Conservation (phyloP, 2,329 filamentous ascomycete species). For the Diaporthe humulicola region DNA sequence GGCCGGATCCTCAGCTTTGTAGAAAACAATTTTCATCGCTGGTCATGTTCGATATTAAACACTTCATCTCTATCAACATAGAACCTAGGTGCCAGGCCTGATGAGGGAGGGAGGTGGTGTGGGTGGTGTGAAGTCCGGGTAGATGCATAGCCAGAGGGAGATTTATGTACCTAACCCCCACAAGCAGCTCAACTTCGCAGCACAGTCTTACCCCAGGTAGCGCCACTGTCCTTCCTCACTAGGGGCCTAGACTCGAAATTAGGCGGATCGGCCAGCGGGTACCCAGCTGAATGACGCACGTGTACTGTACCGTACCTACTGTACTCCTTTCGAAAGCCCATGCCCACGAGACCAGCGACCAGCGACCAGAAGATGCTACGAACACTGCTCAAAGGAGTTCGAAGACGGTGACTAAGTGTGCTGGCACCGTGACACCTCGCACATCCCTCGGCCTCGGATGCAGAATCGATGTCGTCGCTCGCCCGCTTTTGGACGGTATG, state of each 20-base stretch:
- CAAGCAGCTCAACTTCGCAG: background rate
- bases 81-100: background rate
- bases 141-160: background rate
- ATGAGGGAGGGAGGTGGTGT: background rate
- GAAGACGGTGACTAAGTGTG: conserved; percentile 58
- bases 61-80: too few relatives aligned
- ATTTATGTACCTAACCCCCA: background rate
- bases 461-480: conserved; percentile 49
- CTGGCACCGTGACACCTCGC: conserved; percentile 52
- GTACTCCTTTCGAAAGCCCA: background rate
- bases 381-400: conserved; percentile 51
- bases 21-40: too few relatives aligned
- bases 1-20: background rate
- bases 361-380: conserved; percentile 52
- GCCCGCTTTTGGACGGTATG: conserved; percentile 63
- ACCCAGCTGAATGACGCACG: conserved; percentile 21
- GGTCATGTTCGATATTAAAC: too few relatives aligned
- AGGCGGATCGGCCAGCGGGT: conserved; percentile 34
- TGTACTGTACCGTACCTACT: too few relatives aligned
- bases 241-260: conserved; percentile 33
- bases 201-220: too few relatives aligned
- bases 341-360: conserved; percentile 12
- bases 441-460: conserved; percentile 40
- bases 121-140: background rate
- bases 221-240: background rate